Evolutionary conservation across 306 rosid genomes (phyloP).

Genomic region (Trifolium fragiferum): DNA sequence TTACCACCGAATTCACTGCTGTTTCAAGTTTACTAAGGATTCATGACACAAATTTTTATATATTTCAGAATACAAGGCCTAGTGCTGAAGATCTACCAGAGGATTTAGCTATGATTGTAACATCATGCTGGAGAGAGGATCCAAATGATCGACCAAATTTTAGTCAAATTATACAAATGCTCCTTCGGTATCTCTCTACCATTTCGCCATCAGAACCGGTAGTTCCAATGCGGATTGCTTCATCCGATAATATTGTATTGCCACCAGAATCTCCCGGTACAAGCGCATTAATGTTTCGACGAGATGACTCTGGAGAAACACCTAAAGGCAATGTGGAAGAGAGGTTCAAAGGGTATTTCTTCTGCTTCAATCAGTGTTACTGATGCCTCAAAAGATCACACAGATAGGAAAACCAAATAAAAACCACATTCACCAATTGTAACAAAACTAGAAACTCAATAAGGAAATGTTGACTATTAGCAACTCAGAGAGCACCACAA

Average conservation of each 20-base stretch:
- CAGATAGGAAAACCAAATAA: conserved; percentile 50
- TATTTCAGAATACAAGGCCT: conserved; percentile 82
- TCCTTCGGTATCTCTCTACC: conserved; percentile 68
- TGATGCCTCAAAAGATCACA: conserved; percentile 45
- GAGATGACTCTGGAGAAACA: conserved; percentile 59
- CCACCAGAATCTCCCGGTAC: conserved; percentile 97
- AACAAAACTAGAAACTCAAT: conserved; percentile 44
- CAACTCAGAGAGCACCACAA: conserved; percentile 40
- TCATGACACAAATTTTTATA: conserved; percentile 1
- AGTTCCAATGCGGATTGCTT: conserved; percentile 53
- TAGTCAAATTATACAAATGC: conserved; percentile 83
- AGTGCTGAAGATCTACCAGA: conserved; percentile 83
- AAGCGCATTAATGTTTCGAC: conserved; percentile 72
- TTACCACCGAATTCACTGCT: background rate
- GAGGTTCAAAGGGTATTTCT: conserved; percentile 66
- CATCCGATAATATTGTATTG: conserved; percentile 71
- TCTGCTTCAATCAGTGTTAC: conserved; percentile 75
- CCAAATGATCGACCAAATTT: conserved; percentile 79
- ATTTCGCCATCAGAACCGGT: conserved; percentile 58
- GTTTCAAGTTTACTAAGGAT: background rate
- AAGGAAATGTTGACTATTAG: conserved; percentile 42
- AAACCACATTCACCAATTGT: conserved; percentile 45
- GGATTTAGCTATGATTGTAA: conserved; percentile 72
- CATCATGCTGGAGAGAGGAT: conserved; percentile 95
- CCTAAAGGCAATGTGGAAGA: conserved; percentile 52